Evolutionary conservation across 2,329 filamentous ascomycete species (phyloP).

Genomic region (Diplodia mutila): DNA sequence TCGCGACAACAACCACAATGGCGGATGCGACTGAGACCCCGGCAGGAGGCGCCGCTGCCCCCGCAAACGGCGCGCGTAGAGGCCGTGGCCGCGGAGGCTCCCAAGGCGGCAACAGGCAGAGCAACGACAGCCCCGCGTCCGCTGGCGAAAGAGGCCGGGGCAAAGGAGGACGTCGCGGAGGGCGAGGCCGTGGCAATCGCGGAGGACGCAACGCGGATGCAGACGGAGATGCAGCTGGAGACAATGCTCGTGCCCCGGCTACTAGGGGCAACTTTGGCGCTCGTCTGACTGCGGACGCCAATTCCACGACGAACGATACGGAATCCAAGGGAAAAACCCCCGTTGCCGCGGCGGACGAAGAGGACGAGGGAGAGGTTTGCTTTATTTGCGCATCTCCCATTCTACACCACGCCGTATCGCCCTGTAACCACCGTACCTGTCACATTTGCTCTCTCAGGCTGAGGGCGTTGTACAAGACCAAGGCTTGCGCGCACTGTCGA

Average conservation of each 20-base stretch:
- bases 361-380: conserved; percentile 77
- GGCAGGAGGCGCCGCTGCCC: not conserved
- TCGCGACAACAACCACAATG: not conserved
- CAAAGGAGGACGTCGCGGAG: conserved; percentile 23
- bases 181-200: conserved; percentile 22
- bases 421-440: conserved; percentile 95
- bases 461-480: conserved; percentile 93
- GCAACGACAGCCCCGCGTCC: not conserved
- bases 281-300: not conserved
- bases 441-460: conserved; percentile 93
- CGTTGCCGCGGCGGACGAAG: conserved; percentile 27
- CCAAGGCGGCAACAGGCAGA: conserved; percentile 5
- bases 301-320: not conserved
- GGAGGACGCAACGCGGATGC: conserved; percentile 8
- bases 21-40: conserved; percentile 2
- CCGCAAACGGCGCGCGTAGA: conserved; percentile 10
- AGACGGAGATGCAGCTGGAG: not conserved
- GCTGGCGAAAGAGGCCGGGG: conserved; percentile 10
- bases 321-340: conserved; percentile 8
- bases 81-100: conserved; percentile 19
- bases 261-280: conserved; percentile 20
- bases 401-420: conserved; percentile 82
- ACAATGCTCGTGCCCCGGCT: not conserved
- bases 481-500: conserved; percentile 94
- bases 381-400: conserved; percentile 96